phyloP scores from a whole-genome alignment of 2,329 filamentous ascomycete species.

The Periconia sp. region DNA sequence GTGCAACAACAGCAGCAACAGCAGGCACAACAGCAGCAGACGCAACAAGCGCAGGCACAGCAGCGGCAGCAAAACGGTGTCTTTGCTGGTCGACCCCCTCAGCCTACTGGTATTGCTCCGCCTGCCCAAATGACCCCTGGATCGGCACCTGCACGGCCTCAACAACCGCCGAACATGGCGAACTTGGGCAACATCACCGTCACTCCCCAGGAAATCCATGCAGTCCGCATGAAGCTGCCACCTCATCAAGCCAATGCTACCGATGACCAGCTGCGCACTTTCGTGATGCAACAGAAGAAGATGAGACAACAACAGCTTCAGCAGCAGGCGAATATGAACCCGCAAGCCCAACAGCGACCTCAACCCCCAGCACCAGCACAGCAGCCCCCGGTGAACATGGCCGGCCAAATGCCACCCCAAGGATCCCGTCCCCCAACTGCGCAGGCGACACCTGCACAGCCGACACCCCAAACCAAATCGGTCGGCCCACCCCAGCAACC shows the following conservation, averaged over 20 bases:
- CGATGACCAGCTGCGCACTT: conserved; percentile 29
- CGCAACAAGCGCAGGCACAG: conserved; percentile 15
- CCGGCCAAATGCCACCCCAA: conserved; percentile 17
- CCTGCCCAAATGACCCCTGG: conserved; percentile 44
- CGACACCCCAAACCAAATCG: conserved; percentile 25
- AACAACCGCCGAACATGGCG: conserved; percentile 31
- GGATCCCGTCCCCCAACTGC: conserved; percentile 24
- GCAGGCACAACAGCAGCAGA: conserved; percentile 46
- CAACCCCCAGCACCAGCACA: conserved; percentile 25
- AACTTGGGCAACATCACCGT: conserved; percentile 23
- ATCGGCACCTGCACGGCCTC: conserved; percentile 27
- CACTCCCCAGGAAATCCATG: conserved; percentile 45
- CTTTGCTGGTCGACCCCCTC: conserved; percentile 19
- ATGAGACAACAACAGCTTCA: conserved; percentile 20
- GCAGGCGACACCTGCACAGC: conserved; percentile 24
- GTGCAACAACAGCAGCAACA: conserved; percentile 50
- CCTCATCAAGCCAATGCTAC: conserved; percentile 28
- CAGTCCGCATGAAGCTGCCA: conserved; percentile 37
- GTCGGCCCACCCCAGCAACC: conserved; percentile 19
- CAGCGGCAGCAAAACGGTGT: conserved; percentile 17
- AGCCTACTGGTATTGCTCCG: conserved; percentile 35
- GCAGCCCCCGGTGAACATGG: conserved; percentile 33
- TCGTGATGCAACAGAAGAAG: conserved; percentile 27
- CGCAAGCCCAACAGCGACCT: conserved; percentile 22
- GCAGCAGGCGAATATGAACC: conserved; percentile 22